These are phyloP conservation scores for Gonium pectorale DNA, from an alignment of 139 green algal species.

Conservation along the genomic window DNA sequence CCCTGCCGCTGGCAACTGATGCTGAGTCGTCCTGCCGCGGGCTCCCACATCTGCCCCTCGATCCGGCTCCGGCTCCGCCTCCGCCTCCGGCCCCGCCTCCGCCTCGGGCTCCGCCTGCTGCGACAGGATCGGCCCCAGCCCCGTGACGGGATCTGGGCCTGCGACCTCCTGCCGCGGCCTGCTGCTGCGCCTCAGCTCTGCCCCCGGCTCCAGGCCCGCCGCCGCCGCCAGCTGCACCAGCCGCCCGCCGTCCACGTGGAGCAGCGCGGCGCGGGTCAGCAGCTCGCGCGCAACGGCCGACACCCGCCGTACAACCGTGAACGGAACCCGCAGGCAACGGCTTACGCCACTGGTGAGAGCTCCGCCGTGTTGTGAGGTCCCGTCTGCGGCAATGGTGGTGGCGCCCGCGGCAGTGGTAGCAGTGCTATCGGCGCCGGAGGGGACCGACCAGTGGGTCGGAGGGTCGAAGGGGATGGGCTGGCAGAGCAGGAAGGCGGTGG, in stretches of 20 bases:
- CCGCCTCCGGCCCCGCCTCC: not conserved
- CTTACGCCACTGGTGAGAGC: not conserved
- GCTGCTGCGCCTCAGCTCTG: not conserved
- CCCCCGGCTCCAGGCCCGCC: not conserved
- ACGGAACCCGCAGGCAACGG: conserved; percentile 24
- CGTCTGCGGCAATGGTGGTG: not conserved
- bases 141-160: no score
- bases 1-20: not conserved
- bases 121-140: no score
- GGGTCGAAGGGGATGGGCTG: conserved; percentile 15
- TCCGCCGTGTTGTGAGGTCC: not conserved
- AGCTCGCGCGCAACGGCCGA: not conserved
- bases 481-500: conserved; percentile 25
- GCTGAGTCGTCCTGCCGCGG: not conserved
- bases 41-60: not conserved
- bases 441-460: not conserved
- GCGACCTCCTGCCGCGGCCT: not conserved
- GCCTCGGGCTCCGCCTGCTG: no score
- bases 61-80: no score
- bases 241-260: not conserved
- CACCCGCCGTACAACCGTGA: not conserved
- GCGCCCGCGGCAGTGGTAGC: not conserved
- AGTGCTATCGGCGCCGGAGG: no score
- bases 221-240: not conserved
- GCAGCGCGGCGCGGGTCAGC: conserved; percentile 28